Percentiles rank a stretch among this genome's conserved stretches.
These are phyloP conservation scores for Lactarius psammicola DNA, from an alignment of 768 basidiomycete species.

Conservation along the genomic window DNA sequence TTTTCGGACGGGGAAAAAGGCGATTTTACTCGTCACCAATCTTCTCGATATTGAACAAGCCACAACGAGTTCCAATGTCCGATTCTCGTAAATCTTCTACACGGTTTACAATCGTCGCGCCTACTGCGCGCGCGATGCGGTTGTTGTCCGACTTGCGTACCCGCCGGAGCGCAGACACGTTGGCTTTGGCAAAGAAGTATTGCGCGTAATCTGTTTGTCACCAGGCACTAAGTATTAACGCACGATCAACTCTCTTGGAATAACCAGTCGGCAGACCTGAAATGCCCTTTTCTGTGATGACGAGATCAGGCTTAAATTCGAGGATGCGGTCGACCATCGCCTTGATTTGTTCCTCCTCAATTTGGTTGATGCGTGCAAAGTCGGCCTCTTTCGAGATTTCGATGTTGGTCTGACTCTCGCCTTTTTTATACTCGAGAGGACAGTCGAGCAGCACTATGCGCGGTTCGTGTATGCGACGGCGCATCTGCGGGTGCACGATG, in stretches of 20 bases:
- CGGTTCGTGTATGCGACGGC: conserved; percentile 85
- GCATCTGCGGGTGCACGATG: conserved; percentile 96
- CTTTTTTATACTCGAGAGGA: conserved; percentile 98
- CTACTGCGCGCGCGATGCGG: conserved; percentile 92
- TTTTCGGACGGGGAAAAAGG: background rate
- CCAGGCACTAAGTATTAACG: background rate
- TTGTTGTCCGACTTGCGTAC: conserved; percentile 99
- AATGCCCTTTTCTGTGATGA: conserved; percentile 97
- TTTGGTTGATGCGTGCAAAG: conserved; percentile 87
- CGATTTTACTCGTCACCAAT: conserved; percentile 82
- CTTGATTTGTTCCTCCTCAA: conserved; percentile 98
- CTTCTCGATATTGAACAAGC: conserved; percentile 95
- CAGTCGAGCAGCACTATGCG: conserved; percentile 89
- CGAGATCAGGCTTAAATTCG: conserved; percentile 91
- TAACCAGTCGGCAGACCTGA: conserved; percentile 60
- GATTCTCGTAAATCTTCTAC: conserved; percentile 90
- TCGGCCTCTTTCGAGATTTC: conserved; percentile 93
- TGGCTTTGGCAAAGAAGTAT: conserved; percentile 80
- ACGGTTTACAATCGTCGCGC: conserved; percentile 95
- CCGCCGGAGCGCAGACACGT: conserved; percentile 92
- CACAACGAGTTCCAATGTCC: conserved; percentile 91
- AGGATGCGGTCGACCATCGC: conserved; percentile 76
- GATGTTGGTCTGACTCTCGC: conserved; percentile 97
- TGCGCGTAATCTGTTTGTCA: conserved; percentile 77
- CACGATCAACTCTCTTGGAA: background rate